A percentile compares a stretch with the other conserved stretches of the same genome.
phyloP scores from a whole-genome alignment of 2,329 filamentous ascomycete species.

The Coniella lustricola region DNA sequence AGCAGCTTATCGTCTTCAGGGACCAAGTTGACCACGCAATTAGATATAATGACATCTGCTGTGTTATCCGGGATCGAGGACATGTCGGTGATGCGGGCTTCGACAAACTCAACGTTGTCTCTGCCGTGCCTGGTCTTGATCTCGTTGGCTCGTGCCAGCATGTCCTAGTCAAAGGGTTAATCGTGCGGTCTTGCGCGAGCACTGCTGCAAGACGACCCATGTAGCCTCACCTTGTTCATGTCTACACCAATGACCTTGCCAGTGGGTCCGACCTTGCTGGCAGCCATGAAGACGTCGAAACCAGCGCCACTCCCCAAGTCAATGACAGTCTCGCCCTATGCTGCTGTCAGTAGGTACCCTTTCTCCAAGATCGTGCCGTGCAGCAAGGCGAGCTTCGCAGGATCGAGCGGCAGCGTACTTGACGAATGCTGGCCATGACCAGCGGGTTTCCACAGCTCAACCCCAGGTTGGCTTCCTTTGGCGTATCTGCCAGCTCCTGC shows the following conservation, averaged over 20 bases:
- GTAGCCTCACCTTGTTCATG: conserved; percentile 44
- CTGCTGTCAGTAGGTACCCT: too few relatives aligned
- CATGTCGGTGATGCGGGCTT: conserved; percentile 44
- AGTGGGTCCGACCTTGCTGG: conserved; percentile 38
- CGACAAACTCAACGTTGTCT: conserved; percentile 43
- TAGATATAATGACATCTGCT: conserved; percentile 53
- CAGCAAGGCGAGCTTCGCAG: too few relatives aligned
- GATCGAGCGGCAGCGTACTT: conserved; percentile 25
- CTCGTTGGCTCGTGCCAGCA: conserved; percentile 42
- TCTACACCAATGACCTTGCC: conserved; percentile 51
- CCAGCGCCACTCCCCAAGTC: conserved; percentile 52
- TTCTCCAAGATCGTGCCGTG: too few relatives aligned
- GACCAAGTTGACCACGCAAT: conserved; percentile 57
- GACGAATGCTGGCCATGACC: conserved; percentile 37
- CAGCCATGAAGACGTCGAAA: conserved; percentile 50
- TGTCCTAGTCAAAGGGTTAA: conserved; percentile 34
- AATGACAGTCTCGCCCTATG: conserved; percentile 50
- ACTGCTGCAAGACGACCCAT: too few relatives aligned
- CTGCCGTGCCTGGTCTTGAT: conserved; percentile 33
- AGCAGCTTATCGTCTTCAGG: conserved; percentile 42
- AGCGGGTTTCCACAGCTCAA: conserved; percentile 49
- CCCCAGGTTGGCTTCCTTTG: conserved; percentile 43
- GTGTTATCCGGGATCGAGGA: conserved; percentile 33
- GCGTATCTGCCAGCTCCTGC: conserved; percentile 39
- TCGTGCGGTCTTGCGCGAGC: background rate